Evolutionary conservation across 2,329 filamentous ascomycete genomes (phyloP).

Genomic region (Herpotrichia juniperi): DNA sequence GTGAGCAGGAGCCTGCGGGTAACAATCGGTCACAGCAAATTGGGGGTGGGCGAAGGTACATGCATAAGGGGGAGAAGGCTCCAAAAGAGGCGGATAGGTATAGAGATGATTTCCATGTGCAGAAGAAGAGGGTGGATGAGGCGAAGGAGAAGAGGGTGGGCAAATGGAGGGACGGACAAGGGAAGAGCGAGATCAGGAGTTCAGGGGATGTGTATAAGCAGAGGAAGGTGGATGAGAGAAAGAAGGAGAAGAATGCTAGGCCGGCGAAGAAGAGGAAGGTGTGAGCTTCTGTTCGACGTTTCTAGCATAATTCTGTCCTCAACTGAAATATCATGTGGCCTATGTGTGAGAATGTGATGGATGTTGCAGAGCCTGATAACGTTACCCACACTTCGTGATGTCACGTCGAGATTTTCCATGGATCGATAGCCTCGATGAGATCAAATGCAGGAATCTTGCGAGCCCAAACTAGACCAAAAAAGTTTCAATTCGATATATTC

Average conservation of each 20-base stretch:
- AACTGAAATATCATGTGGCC: not conserved
- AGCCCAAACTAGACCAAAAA: too few species aligned
- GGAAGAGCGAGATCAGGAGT: constrained; percentile 79
- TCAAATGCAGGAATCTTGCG: too few species aligned
- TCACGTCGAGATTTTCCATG: too few species aligned
- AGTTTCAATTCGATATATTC: too few species aligned
- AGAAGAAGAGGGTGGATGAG: constrained; percentile 87
- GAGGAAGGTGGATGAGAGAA: constrained; percentile 76
- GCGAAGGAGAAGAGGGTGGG: constrained; percentile 85
- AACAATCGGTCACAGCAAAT: constrained; percentile 31
- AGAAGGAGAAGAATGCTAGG: constrained; percentile 85
- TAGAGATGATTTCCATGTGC: constrained; percentile 85
- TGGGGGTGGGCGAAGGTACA: constrained; percentile 66
- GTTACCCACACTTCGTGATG: too few species aligned
- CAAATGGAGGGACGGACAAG: constrained; percentile 73
- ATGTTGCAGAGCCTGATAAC: too few species aligned
- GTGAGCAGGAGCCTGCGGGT: constrained; percentile 72
- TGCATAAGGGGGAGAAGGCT: constrained; percentile 84
- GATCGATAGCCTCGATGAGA: too few species aligned
- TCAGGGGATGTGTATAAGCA: constrained; percentile 85
- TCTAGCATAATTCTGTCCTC: not conserved
- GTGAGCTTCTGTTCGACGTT: constrained; percentile 31
- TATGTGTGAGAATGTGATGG: not conserved
- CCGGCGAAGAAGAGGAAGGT: constrained; percentile 67
- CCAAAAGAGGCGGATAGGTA: constrained; percentile 94